Base-by-base conservation (phyloP, 257 asterid species). In the Scutellaria galericulata region DNA sequence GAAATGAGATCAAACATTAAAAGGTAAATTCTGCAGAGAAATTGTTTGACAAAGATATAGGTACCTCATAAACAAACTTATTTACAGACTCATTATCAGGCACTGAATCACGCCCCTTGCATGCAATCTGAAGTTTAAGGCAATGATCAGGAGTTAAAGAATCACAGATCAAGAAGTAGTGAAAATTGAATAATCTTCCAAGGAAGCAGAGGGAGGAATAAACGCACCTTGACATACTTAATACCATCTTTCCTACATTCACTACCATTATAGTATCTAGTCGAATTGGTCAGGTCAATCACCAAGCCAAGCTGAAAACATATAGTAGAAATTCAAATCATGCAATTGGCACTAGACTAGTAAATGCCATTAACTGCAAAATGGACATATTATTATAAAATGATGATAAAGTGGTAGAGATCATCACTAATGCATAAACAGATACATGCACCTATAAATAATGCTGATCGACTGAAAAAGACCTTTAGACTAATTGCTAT, bases 31-130 rank as follows among this genome's bases (percentile, higher is more conserved):
- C 40, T 42, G 47, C 35, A 65, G 63, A 54, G 27, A 50, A 68
- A 59, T 48, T 50, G 42, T 37, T 46, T 7, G 9, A 39, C 7
- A 40, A 14, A 67, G 65, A 77, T 51, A 78, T 73, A 66, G 53
- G 51, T 81, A 92, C 99, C 97, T 95, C 99, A 58, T 86, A 83
- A 70, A 90, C 90, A 84, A 95, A 95, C 66, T 69, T 73, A 84
- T 95, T 95, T 65, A 95, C 99, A 44, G 86, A 81, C 82, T 90
- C 97, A 51, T 84, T 92, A 75, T 95, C 98, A 12, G 99, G 99
- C 66, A 89, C 96, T 63, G 99, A 88, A 88, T 90, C 97, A 70
- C 97, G 98, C 61, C 99, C 99, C 86, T 83, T 95, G 87, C 99
- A 95, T 47, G 90, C 88, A 83, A 95, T 90, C 99, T 95, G 76